Conservation (phyloP, 179 eudicot genomes). For the Beta corolliflora region DNA sequence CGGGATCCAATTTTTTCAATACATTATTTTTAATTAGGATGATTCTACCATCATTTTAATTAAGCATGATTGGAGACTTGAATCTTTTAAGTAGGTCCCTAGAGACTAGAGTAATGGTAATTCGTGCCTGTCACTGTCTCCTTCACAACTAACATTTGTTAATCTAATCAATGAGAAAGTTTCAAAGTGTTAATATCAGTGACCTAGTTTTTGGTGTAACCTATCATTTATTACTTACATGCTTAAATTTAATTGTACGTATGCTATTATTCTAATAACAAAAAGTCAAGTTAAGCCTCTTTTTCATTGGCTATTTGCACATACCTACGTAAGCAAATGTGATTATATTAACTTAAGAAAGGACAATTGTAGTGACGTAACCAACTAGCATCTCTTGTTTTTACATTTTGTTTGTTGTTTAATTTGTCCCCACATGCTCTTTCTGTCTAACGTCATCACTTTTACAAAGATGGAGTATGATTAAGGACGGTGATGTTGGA, state of each 20-base stretch:
- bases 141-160: constrained; percentile 19
- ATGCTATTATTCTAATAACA: neutral
- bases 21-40: too few species aligned
- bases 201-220: constrained; percentile 17
- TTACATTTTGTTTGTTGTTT: constrained; percentile 9
- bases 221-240: constrained; percentile 21
- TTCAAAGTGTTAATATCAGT: constrained; percentile 13
- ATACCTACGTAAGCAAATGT: neutral
- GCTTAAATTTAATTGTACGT: neutral
- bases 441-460: neutral
- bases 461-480: neutral
- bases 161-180: constrained; percentile 12
- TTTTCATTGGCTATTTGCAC: neutral
- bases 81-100: neutral
- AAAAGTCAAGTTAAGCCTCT: constrained; percentile 26
- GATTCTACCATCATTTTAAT: too few species aligned
- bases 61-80: constrained; percentile 14
- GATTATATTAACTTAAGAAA: neutral
- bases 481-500: neutral
- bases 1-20: constrained; percentile 9
- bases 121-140: constrained; percentile 34
- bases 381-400: neutral
- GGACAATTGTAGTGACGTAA: constrained; percentile 8
- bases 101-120: neutral
- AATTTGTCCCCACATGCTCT: constrained; percentile 17